These are phyloP conservation scores for Nigrospora oryzae DNA, from an alignment of 2,329 filamentous ascomycete species.

Conservation along the genomic window DNA sequence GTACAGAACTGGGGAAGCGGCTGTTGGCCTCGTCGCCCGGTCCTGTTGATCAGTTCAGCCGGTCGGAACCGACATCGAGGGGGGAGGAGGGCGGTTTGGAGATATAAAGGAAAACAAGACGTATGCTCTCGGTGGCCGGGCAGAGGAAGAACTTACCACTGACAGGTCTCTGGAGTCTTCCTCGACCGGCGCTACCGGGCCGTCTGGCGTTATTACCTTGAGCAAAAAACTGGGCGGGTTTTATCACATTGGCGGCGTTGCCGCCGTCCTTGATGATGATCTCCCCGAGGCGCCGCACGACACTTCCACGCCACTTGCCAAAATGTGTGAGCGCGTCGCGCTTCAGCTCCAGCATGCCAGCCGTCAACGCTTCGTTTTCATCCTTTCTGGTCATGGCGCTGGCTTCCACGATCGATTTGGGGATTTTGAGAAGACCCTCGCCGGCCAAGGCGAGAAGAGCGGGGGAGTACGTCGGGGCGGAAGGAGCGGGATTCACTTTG, in stretches of 20 bases:
- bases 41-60: conserved; percentile 3
- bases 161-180: conserved; percentile 18
- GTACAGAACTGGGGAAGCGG: conserved; percentile 40
- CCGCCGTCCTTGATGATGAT: conserved; percentile 43
- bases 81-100: too few species aligned
- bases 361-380: conserved; percentile 18
- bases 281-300: conserved; percentile 64
- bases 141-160: conserved; percentile 21
- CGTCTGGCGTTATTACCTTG: conserved; percentile 25
- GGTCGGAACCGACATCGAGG: background rate
- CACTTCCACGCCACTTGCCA: conserved; percentile 68
- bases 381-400: conserved; percentile 25
- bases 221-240: conserved; percentile 10
- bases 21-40: conserved; percentile 37
- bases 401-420: conserved; percentile 20
- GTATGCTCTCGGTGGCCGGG: conserved; percentile 6
- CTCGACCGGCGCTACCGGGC: conserved; percentile 21
- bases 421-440: conserved; percentile 13
- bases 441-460: background rate
- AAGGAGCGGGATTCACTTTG: conserved; percentile 18
- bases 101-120: conserved; percentile 6
- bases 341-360: conserved; percentile 53
- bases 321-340: conserved; percentile 63
- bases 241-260: conserved; percentile 13
- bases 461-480: conserved; percentile 1